Percentiles rank a stretch among this genome's conserved stretches.
Conservation (phyloP, 192 early-diverging fungal species). For the Fimicolochytrium jonesii region DNA sequence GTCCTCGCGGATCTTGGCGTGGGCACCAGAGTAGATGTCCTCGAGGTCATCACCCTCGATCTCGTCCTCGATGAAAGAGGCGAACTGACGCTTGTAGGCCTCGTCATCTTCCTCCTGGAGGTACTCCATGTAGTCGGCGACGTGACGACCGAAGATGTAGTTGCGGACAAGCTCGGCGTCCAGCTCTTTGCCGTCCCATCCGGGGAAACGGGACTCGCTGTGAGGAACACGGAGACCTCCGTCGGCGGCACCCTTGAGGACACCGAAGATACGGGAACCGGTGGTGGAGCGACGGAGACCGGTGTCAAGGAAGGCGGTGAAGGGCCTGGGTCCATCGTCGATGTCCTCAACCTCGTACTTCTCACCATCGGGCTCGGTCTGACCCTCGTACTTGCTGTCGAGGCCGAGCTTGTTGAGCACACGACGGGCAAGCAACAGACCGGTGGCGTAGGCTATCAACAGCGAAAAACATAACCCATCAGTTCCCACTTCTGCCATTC, state of each 20-base stretch:
- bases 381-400: conserved; percentile 95
- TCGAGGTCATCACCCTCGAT: conserved; percentile 87
- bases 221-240: conserved; percentile 98
- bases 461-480: not conserved
- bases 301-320: conserved; percentile 97
- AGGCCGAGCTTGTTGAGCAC: conserved; percentile 90
- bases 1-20: conserved; percentile 91
- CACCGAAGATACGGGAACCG: conserved; percentile 94
- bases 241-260: conserved; percentile 98
- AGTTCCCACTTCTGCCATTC: too few relatives aligned
- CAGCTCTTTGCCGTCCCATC: conserved; percentile 87
- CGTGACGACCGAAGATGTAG: conserved; percentile 98
- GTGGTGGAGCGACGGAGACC: conserved; percentile 97
- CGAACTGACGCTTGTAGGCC: conserved; percentile 92
- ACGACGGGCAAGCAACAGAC: conserved; percentile 95
- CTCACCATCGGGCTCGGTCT: conserved; percentile 85
- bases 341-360: conserved; percentile 80
- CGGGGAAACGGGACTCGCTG: conserved; percentile 95
- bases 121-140: conserved; percentile 96
- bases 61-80: conserved; percentile 84
- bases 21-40: conserved; percentile 89
- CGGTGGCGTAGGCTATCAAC: conserved; percentile 85
- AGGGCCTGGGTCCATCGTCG: conserved; percentile 88
- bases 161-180: conserved; percentile 88
- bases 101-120: conserved; percentile 99